Evolutionary conservation across 495 filamentous ascomycete genomes (phyloP), one percentile per base, ranked within the genome.

Genomic region (Neurospora sp.): DNA sequence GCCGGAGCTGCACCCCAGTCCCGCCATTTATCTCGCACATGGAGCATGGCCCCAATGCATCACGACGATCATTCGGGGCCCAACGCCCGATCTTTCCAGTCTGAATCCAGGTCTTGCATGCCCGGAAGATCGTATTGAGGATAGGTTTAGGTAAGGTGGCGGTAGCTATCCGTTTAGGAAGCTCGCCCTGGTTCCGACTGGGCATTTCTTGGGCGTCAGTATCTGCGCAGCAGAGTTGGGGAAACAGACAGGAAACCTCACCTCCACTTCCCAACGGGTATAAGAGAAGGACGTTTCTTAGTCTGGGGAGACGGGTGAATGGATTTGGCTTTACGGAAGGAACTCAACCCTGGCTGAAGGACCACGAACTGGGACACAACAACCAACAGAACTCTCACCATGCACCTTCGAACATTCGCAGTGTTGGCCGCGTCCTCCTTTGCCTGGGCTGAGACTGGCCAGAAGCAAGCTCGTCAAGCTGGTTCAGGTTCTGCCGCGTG

Each of bases 401-500:
- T 78, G 77, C n/a, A 48, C 6, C 31, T 76, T 37, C 69, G n/a
- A 17, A 54, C 39, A 6, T 54, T 76, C 11, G 34, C 70, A 11
- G 40, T 76, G 69, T 69, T 74, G 69, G 72, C 73, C 10, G 72
- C 73, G 17, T 59, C 74, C 9, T 21, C 39, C 24, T 59, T 76
- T 17, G 74, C 45, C 15, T 48, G 43, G 38, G 77, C 72, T 8
- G 73, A 74, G 43, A 39, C 77, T n/a, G 43, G 59, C 37, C 21
- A 66, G 34, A 70, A 73, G 28, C 69, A 71, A 28, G 71, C 72
- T 2, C 72, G 74, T 31, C 70, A 72, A 21, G 74, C 45, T 1
- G 72, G 78, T 2, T 42, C 70, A 9, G 77, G 74, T 11, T 21
- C 77, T 15, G 72, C 66, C 2, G 77, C 74, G 2, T 92, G 89